Percentiles rank a stretch among this genome's conserved stretches.
phyloP scores from a whole-genome alignment of 1,284 basidiomycete genomes.

The Ganoderma multipileum region DNA sequence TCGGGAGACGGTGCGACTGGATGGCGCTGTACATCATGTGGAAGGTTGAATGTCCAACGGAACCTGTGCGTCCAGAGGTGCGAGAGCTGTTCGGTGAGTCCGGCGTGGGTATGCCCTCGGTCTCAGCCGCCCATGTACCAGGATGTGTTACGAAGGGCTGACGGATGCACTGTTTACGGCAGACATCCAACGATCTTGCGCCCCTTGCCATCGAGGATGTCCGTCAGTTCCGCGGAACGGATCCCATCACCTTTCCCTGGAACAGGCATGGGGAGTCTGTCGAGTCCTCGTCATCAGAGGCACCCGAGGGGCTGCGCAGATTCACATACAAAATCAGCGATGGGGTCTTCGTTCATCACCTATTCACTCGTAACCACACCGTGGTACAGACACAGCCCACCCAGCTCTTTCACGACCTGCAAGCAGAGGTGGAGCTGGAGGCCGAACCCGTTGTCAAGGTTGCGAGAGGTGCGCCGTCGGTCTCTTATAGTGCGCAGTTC shows the following conservation, averaged over 20 bases:
- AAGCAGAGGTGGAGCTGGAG: slow-evolving; percentile 40
- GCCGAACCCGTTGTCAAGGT: slow-evolving; percentile 1
- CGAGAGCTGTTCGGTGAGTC: slow-evolving; percentile 41
- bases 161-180: slow-evolving; percentile 10
- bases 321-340: slow-evolving; percentile 40
- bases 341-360: slow-evolving; percentile 38
- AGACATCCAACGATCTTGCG: slow-evolving; percentile 33
- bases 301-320: slow-evolving; percentile 40
- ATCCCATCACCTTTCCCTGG: slow-evolving; percentile 37
- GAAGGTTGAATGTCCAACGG: slow-evolving; percentile 46
- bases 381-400: slow-evolving; percentile 41
- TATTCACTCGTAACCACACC: slow-evolving; percentile 48
- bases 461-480: slow-evolving; percentile 4
- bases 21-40: slow-evolving; percentile 47
- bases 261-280: slow-evolving; percentile 37
- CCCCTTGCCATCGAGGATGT: slow-evolving; percentile 37
- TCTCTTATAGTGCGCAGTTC: neutral
- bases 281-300: slow-evolving; percentile 19
- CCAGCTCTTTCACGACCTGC: slow-evolving; percentile 41
- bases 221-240: slow-evolving; percentile 39
- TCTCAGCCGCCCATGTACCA: neutral
- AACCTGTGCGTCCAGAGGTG: slow-evolving; percentile 47
- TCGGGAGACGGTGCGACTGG: slow-evolving; percentile 34
- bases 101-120: neutral
- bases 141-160: neutral